Base-by-base conservation (phyloP, 1,284 basidiomycete species). In the Austroboletus novae-zelandiae region DNA sequence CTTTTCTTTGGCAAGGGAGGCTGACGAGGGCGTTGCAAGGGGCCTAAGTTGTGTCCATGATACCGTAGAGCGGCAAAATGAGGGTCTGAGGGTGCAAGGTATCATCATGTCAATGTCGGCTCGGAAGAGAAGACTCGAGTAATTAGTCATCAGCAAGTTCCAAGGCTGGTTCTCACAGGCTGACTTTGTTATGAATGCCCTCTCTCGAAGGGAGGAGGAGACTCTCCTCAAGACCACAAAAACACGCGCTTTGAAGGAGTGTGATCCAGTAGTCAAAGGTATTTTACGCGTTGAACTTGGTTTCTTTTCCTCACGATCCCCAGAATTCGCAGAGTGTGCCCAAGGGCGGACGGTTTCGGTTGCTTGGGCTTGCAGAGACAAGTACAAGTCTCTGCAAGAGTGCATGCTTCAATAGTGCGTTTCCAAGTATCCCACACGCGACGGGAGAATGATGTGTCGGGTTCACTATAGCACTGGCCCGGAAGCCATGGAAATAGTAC, bases 201-300 rank as follows among this genome's bases (percentile, higher is more conserved):
- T 96, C 30, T 94, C 92, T 25, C 80, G 92, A 56, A 79, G 93
- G 52, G 93, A 96, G 71, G 92, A 94, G 66, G 88, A 93, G 42
- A 87, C 86, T 11, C 77, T 95, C 39, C 69, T 88, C 44, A 94
- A 93, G 65, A 74, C 83, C 34, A 88, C 89, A n/a, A 94, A 93
- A 65, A 79, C 81, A 9, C 76, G 81, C 45, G 92, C 92, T 13
- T 68, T 94, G 62, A 86, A 82, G 61, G 83, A 86, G 66, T 94
- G 92, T 58, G 88, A 93, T 61, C 60, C 74, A 1, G 56, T 88
- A 4, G 89, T 95, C 5, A 85, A 83, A 81, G 86, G 92, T 86
- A 58, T 47, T 27, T 45, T 6, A 20, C 4, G 4, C 15, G 66
- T 17, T 9, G 1, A 37, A 15, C 8, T 8, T 34, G 15, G 5